Percentiles rank a stretch among this genome's conserved stretches.
phyloP scores from a whole-genome alignment of 2,329 filamentous ascomycete genomes.

The Aspergillus calidoustus region DNA sequence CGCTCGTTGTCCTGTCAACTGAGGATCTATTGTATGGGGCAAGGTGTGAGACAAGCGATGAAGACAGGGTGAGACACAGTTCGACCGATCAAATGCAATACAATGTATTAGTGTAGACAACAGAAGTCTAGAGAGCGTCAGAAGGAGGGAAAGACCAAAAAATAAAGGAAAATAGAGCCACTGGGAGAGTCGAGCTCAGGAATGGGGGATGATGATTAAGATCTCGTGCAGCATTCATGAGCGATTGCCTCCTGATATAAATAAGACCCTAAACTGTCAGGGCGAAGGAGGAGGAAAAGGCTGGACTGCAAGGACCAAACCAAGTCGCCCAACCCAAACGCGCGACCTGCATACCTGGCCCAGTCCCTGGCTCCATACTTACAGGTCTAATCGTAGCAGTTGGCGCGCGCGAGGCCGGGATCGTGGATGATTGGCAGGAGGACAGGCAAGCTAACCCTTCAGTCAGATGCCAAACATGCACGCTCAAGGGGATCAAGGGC shows the following conservation, averaged over 20 bases:
- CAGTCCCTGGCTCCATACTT: slow-evolving; percentile 18
- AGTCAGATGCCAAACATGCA: slow-evolving; percentile 22
- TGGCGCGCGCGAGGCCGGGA: slow-evolving; percentile 20
- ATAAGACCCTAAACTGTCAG: slow-evolving; percentile 10
- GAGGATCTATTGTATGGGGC: slow-evolving; percentile 11
- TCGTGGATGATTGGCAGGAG: slow-evolving; percentile 20
- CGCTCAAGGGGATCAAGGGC: slow-evolving; percentile 17
- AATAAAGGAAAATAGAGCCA: slow-evolving; percentile 25
- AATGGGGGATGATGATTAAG: slow-evolving; percentile 15
- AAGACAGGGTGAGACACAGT: slow-evolving; percentile 16
- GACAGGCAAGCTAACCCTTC: slow-evolving; percentile 10
- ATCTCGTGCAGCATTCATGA: slow-evolving; percentile 22
- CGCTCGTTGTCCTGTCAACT: slow-evolving; percentile 24
- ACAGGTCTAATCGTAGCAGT: slow-evolving; percentile 17
- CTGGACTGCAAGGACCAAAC: slow-evolving; percentile 20
- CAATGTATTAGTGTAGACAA: slow-evolving; percentile 12
- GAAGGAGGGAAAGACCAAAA: slow-evolving; percentile 22
- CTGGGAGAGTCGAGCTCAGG: slow-evolving; percentile 25
- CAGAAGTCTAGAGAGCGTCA: slow-evolving; percentile 21
- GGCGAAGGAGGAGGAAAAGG: slow-evolving; percentile 14
- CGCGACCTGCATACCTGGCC: slow-evolving; percentile 18
- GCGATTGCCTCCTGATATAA: slow-evolving; percentile 24
- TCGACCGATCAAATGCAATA: slow-evolving; percentile 11
- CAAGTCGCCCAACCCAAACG: slow-evolving; percentile 16
- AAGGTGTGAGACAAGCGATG: slow-evolving; percentile 22